Conservation (phyloP, 495 filamentous ascomycete genomes). For the Aspergillus conjunctus region DNA sequence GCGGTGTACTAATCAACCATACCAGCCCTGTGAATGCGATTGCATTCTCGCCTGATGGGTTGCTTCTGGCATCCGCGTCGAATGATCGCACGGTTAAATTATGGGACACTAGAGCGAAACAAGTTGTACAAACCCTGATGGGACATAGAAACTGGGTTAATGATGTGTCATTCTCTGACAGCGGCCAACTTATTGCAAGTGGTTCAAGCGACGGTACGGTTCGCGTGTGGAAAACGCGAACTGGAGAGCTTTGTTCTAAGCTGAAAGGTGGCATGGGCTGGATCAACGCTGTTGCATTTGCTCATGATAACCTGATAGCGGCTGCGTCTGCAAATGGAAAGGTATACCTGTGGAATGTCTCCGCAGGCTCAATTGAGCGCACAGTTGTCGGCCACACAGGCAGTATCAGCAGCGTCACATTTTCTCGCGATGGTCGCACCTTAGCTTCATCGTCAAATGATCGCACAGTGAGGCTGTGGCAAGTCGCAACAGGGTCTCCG, state of each 20-base stretch:
- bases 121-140: not conserved
- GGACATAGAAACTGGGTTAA: not conserved
- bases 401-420: not conserved
- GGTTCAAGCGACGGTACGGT: not conserved
- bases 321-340: not conserved
- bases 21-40: not conserved
- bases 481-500: not conserved
- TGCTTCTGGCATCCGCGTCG: not conserved
- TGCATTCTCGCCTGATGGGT: not conserved
- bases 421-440: not conserved
- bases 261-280: not conserved
- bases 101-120: not conserved
- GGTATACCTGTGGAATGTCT: not conserved
- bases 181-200: not conserved
- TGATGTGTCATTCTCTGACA: not conserved
- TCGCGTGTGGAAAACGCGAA: no score
- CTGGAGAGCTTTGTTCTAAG: no score
- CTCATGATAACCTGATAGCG: not conserved
- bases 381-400: not conserved
- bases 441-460: not conserved
- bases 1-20: not conserved
- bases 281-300: not conserved
- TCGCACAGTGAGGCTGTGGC: not conserved
- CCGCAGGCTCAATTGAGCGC: not conserved
- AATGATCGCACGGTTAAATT: not conserved